phyloP scores from a whole-genome alignment of 495 filamentous ascomycete genomes.

The Chaetomidium leptoderma region DNA sequence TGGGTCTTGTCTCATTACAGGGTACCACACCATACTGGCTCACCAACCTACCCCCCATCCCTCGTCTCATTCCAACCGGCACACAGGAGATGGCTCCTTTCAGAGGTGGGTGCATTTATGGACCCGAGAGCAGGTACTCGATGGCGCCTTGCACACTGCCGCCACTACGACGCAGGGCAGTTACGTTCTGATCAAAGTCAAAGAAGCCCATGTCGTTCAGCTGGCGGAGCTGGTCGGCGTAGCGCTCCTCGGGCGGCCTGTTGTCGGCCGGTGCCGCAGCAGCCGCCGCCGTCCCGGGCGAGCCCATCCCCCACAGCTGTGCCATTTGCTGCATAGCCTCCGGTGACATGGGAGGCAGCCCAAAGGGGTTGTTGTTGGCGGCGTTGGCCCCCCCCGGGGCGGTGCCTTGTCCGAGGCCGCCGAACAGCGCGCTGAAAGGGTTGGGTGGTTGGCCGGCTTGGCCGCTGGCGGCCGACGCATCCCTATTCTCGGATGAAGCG shows the following conservation, averaged over 20 bases:
- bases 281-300: slow-evolving; percentile 22
- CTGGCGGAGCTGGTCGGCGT: slow-evolving; percentile 83
- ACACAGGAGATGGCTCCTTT: neutral
- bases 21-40: too few relatives aligned
- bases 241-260: slow-evolving; percentile 88
- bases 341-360: slow-evolving; percentile 22
- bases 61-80: too few relatives aligned
- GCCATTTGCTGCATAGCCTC: slow-evolving; percentile 49
- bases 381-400: slow-evolving; percentile 17
- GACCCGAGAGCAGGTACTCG: slow-evolving; percentile 60
- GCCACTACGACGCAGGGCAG: slow-evolving; percentile 80
- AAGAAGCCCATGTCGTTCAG: slow-evolving; percentile 99
- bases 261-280: slow-evolving; percentile 63
- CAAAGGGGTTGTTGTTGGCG: slow-evolving; percentile 27
- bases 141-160: slow-evolving; percentile 95
- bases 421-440: slow-evolving; percentile 44
- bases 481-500: slow-evolving; percentile 1
- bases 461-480: slow-evolving; percentile 5
- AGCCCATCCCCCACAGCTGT: slow-evolving; percentile 28
- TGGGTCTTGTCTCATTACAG: neutral
- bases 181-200: slow-evolving; percentile 90
- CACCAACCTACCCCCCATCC: too few relatives aligned
- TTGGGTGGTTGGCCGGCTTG: slow-evolving; percentile 30
- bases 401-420: slow-evolving; percentile 12
- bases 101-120: neutral